These are phyloP conservation scores for Neurospora sp. DNA, from an alignment of 495 filamentous ascomycete species.

Conservation along the genomic window DNA sequence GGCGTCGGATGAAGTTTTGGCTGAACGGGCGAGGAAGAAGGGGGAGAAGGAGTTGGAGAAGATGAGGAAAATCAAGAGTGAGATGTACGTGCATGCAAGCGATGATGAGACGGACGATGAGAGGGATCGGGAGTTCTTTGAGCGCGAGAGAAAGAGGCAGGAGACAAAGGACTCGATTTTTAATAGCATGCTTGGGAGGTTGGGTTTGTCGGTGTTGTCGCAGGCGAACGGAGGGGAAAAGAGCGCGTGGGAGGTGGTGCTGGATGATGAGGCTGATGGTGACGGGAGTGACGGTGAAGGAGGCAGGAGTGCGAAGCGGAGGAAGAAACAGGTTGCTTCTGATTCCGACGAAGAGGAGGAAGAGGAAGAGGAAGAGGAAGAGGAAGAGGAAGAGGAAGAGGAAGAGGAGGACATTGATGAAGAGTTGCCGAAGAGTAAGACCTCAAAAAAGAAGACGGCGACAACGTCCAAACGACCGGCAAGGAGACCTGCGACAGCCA, in stretches of 20 bases:
- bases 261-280: conserved; percentile 1
- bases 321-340: conserved; percentile 3
- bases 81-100: conserved; percentile 64
- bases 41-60: conserved; percentile 53
- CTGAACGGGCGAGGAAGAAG: conserved; percentile 38
- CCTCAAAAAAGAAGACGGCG: background rate
- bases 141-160: conserved; percentile 43
- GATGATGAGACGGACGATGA: conserved; percentile 71
- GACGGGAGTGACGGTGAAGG: conserved; percentile 1
- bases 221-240: background rate
- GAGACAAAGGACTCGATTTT: conserved; percentile 18
- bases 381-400: conserved; percentile 12
- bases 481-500: conserved; percentile 1
- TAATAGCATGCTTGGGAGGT: conserved; percentile 8
- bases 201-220: conserved; percentile 3
- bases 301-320: background rate
- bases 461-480: background rate
- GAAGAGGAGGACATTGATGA: conserved; percentile 14
- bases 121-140: conserved; percentile 61
- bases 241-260: conserved; percentile 9
- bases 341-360: conserved; percentile 8
- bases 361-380: conserved; percentile 13
- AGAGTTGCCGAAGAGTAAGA: conserved; percentile 3
- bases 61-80: conserved; percentile 69
- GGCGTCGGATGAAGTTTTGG: conserved; percentile 26